Evolutionary conservation across 139 green algal species (phyloP), one percentile per base, ranked within the genome.

Genomic region (Asterochloris sp.): DNA sequence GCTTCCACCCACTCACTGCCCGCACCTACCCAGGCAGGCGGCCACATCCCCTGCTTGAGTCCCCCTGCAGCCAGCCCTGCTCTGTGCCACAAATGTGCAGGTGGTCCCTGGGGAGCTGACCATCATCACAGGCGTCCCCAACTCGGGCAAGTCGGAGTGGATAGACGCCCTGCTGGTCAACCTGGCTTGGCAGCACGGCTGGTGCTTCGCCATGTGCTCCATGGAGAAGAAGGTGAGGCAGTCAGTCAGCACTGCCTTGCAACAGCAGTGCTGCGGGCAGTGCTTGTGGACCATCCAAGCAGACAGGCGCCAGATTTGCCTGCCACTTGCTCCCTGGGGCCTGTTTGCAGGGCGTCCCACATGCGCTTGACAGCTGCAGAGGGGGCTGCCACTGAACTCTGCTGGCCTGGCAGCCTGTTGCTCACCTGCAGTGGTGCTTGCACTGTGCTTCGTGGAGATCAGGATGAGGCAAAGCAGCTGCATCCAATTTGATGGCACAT

Each of bases 61-160:
- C 4, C 6, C 38, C 38, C 6, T 54, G 38, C 38, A 54, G 38
- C 38, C 2, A 54, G 4, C 38, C 38, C 38, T 54, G 38, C 38
- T 54, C 38, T 54, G 38, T 54, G 38, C 38, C 6, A 6, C 38
- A 54, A 54, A 19, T 12, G 8, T 54, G 62, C 86, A 93, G 90
- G 82, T 96, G 17, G 88, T 97, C 10, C 93, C 94, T 0, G 96
- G 96, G 8, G 96, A 99, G 91, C 91, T 99, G 60, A 98, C 94
- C 10, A 91, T 99, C 12, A 93, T 99, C 27, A 98, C 96, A 62
- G 96, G 96, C 16, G 88, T 99, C 74, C 96, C 96, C 76, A 98
- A 98, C 91, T 94, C 87, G n/a, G 96, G 96, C 79, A 99, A 99
- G 89, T 93, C 83, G 75, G 96, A 99, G 86, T 99, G 94, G 94